A percentile compares a stretch with the other conserved stretches of the same genome.
These are phyloP conservation scores for Penstemon eatonii DNA, from an alignment of 257 asterid species.

Conservation along the genomic window DNA sequence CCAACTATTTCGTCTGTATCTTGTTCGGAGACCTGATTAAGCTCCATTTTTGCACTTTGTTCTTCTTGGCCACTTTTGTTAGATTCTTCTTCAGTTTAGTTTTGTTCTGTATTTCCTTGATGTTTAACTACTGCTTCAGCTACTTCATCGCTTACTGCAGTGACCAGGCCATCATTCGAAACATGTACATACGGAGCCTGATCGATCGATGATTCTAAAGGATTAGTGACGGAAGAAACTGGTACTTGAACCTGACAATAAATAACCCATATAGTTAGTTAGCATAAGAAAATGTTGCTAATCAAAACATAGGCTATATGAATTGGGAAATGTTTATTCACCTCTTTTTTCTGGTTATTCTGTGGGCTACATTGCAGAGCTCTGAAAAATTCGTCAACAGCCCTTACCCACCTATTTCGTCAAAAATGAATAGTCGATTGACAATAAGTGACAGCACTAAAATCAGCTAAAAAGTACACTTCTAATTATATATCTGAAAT, in stretches of 20 bases:
- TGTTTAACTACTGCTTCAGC: slow-evolving; percentile 19
- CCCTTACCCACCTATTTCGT: slow-evolving; percentile 77
- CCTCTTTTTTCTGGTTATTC: slow-evolving; percentile 49
- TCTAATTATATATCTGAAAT: not conserved
- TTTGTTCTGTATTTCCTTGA: slow-evolving; percentile 24
- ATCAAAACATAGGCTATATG: not conserved
- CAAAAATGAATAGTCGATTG: too few species aligned
- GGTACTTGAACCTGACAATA: slow-evolving; percentile 34
- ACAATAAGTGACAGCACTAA: slow-evolving; percentile 22
- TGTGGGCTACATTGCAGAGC: slow-evolving; percentile 60
- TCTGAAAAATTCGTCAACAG: slow-evolving; percentile 69
- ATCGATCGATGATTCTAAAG: slow-evolving; percentile 46
- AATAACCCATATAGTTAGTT: not conserved
- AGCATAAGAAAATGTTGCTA: not conserved
- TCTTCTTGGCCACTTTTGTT: slow-evolving; percentile 20
- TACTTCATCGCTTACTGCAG: slow-evolving; percentile 34
- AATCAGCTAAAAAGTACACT: not conserved
- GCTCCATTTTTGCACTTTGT: not conserved
- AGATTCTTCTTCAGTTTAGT: slow-evolving; percentile 24
- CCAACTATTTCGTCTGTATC: slow-evolving; percentile 29
- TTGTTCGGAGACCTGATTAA: not conserved
- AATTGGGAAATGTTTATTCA: slow-evolving; percentile 11
- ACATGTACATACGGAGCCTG: slow-evolving; percentile 45
- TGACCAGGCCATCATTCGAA: slow-evolving; percentile 42
- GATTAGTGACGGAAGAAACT: slow-evolving; percentile 32